These are phyloP conservation scores for Penicillium sp. DNA, from an alignment of 2,329 filamentous ascomycete species.

Conservation along the genomic window DNA sequence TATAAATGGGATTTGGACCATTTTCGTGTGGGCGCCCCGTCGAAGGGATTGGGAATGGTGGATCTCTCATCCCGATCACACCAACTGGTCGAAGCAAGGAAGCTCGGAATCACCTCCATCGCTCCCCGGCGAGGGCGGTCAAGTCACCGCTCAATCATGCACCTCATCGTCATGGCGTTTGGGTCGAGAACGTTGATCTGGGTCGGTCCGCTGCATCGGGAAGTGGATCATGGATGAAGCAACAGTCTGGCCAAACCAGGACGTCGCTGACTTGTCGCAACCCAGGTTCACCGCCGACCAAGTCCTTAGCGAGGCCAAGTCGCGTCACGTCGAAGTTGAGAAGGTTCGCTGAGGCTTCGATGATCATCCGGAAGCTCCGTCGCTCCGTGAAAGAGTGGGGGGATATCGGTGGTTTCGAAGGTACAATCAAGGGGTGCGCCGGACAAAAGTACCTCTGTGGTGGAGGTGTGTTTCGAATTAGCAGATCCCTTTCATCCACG, in stretches of 20 bases:
- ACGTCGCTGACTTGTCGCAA: conserved; percentile 6
- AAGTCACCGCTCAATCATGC: conserved; percentile 23
- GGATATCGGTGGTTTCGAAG: conserved; percentile 8
- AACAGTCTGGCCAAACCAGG: conserved; percentile 5
- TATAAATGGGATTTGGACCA: not conserved
- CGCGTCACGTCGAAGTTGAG: conserved; percentile 8
- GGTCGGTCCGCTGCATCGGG: conserved; percentile 41
- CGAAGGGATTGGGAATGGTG: conserved; percentile 24
- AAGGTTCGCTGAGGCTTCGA: conserved; percentile 15
- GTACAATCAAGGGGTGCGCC: no score
- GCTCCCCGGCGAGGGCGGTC: conserved; percentile 22
- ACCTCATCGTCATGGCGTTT: conserved; percentile 11
- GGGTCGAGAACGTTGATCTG: conserved; percentile 32
- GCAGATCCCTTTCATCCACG: no score
- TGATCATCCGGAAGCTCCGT: conserved; percentile 19
- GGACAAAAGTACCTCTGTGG: no score
- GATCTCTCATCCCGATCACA: conserved; percentile 2
- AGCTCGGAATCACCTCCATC: no score
- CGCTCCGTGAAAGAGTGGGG: not conserved
- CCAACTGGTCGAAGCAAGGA: no score
- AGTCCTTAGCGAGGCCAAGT: no score
- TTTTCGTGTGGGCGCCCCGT: conserved; percentile 3
- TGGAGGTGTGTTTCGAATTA: no score
- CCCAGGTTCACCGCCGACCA: conserved; percentile 13
- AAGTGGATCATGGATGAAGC: conserved; percentile 36